Base-by-base conservation (phyloP, 1,139 yeast genomes). In the Taphrina flavorubra region DNA sequence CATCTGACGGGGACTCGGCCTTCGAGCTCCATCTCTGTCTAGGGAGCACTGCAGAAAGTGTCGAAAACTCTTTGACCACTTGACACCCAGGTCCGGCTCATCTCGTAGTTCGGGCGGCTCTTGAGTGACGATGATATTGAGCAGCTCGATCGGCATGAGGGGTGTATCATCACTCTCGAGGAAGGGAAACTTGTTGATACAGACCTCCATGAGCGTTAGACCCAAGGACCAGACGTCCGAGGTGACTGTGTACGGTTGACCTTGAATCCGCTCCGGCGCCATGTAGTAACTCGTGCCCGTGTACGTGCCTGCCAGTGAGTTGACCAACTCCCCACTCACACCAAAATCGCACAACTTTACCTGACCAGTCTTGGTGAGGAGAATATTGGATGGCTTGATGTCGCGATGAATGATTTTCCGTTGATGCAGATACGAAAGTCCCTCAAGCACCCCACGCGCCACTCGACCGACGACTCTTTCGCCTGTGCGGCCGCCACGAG, bases 201-300 rank as follows among this genome's bases (percentile, higher is more conserved):
- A 92, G 69, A 94, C 81, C 77, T 94, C 98, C 68, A 91, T 86
- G 63, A 94, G 81, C 87, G 94, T 89, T 60, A 94, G 81, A 0
- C 99, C 99, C 75, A 92, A 81, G 0, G 97, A 91, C 99, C 99
- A 94, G 14, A 94, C 92, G 77, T 94, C 99, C 44, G 97, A 92
- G 74, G 92, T 92, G 34, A 92, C 89, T 6, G 97, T 89, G 78
- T 94, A 94, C 16, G 88, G 88, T 62, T 90, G 90, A 10, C 99
- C 99, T 78, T 91, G 97, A 69, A 94, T 94, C 72, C 99, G 84
- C 76, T 94, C 99, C 0, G 99, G 99, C 0, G 97, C 90, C 99
- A 94, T 94, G 79, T 94, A 94, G 6, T 97, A 89, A 79, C 94
- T 99, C 78, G 99, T 94, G 7, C 99, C 99, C 74, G 94, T 92